A percentile compares a stretch with the other conserved stretches of the same genome.
Conservation (phyloP, 345 rosid genomes). For the Sapria himalayana region DNA sequence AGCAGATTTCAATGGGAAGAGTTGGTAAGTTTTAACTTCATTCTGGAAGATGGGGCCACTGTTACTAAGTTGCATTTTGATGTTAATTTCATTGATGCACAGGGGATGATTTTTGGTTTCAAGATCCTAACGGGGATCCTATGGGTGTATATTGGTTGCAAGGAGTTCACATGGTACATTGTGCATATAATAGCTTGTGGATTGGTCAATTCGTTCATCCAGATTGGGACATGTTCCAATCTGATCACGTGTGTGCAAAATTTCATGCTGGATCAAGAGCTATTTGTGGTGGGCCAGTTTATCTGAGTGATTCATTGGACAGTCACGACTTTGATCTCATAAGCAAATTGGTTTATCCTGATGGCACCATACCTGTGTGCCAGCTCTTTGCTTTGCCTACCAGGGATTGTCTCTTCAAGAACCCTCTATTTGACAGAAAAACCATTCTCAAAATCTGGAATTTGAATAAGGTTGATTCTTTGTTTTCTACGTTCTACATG, state of each 20-base stretch:
- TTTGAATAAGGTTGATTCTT: slow-evolving; percentile 44
- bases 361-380: slow-evolving; percentile 75
- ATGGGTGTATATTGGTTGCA: slow-evolving; percentile 77
- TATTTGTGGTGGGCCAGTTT: slow-evolving; percentile 75
- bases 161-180: slow-evolving; percentile 80
- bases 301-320: slow-evolving; percentile 55
- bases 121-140: slow-evolving; percentile 82
- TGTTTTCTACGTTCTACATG: background rate
- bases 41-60: too few species aligned
- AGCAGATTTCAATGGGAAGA: slow-evolving; percentile 69
- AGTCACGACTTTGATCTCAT: slow-evolving; percentile 59
- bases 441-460: slow-evolving; percentile 74
- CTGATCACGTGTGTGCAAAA: slow-evolving; percentile 70
- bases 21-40: slow-evolving; percentile 27
- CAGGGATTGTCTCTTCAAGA: slow-evolving; percentile 67
- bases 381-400: slow-evolving; percentile 60
- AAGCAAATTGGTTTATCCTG: slow-evolving; percentile 44
- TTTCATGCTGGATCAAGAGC: slow-evolving; percentile 77
- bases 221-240: slow-evolving; percentile 98
- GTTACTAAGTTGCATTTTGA: too few species aligned
- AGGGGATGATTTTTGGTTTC: slow-evolving; percentile 97
- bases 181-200: slow-evolving; percentile 87
- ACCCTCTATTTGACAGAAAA: slow-evolving; percentile 54
- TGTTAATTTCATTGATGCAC: background rate
- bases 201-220: slow-evolving; percentile 82